Conservation (phyloP, 2,329 filamentous ascomycete genomes). For the Samsoniella hepiali region DNA sequence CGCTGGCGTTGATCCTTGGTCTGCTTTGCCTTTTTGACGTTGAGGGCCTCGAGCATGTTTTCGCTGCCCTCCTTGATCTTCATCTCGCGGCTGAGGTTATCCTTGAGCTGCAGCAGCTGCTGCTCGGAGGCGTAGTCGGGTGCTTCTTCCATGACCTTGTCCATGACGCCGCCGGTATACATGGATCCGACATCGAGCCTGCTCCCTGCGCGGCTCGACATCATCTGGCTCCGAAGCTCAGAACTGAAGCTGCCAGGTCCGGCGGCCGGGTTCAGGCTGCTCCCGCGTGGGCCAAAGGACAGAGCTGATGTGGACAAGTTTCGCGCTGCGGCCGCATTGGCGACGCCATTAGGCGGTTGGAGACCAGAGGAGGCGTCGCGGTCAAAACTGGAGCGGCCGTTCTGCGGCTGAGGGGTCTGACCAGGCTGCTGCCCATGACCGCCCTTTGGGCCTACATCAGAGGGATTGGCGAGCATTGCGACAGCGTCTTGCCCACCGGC, state of each 20-base stretch:
- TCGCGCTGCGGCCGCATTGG: constrained; percentile 31
- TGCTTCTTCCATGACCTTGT: constrained; percentile 59
- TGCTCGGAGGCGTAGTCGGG: constrained; percentile 60
- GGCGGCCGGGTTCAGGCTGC: constrained; percentile 67
- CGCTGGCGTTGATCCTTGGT: constrained; percentile 77
- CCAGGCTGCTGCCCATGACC: constrained; percentile 27
- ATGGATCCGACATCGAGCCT: constrained; percentile 35
- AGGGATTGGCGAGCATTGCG: constrained; percentile 34
- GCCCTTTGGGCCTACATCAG: constrained; percentile 23
- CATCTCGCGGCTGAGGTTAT: constrained; percentile 88
- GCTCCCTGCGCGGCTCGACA: constrained; percentile 42
- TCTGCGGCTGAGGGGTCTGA: constrained; percentile 36
- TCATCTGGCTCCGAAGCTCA: constrained; percentile 72
- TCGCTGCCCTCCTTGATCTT: constrained; percentile 98
- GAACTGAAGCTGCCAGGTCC: constrained; percentile 85
- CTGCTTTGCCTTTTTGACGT: constrained; percentile 93
- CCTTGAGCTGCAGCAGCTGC: constrained; percentile 70
- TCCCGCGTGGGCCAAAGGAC: constrained; percentile 63
- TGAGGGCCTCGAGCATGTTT: constrained; percentile 92
- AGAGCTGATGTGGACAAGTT: constrained; percentile 52
- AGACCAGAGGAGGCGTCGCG: constrained; percentile 48
- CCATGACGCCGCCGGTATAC: constrained; percentile 42
- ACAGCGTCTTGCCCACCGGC: constrained; percentile 35
- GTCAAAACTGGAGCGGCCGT: constrained; percentile 47
- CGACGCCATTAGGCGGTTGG: constrained; percentile 46